A percentile compares a stretch with the other conserved stretches of the same genome.
Evolutionary conservation across 495 filamentous ascomycete genomes (phyloP).

Genomic region (Beverwykella pulmonaria): DNA sequence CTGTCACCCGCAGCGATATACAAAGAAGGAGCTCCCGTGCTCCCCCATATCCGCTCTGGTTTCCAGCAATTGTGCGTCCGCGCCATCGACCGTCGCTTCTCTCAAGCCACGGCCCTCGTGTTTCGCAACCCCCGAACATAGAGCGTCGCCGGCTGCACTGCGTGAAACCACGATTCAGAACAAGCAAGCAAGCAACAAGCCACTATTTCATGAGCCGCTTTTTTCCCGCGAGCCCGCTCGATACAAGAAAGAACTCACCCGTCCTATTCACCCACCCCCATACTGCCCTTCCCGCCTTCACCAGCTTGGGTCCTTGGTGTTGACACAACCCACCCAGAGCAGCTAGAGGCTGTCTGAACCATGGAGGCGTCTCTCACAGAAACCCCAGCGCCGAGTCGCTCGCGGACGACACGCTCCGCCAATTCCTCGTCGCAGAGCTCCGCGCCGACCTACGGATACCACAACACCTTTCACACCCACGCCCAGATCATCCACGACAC

Average conservation of each 20-base stretch:
- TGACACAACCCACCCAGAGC: background rate
- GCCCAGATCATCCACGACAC: background rate
- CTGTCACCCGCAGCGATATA: background rate
- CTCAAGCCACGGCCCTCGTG: background rate
- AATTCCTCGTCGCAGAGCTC: constrained; percentile 1
- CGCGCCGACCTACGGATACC: constrained; percentile 39
- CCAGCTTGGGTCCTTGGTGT: background rate
- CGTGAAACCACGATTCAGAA: background rate
- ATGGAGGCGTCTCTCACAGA: constrained; percentile 5
- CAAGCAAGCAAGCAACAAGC: background rate
- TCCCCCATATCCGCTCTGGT: background rate
- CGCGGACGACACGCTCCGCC: background rate
- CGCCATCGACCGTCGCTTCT: background rate
- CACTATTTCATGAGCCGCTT: constrained; percentile 19
- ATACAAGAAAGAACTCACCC: background rate
- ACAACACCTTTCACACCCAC: constrained; percentile 41
- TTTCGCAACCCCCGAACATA: background rate
- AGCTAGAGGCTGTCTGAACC: constrained; percentile 1
- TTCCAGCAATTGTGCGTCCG: background rate
- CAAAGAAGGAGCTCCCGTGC: background rate
- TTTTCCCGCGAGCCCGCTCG: constrained; percentile 12
- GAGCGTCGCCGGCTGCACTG: background rate
- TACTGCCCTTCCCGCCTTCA: background rate
- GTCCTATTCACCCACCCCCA: background rate
- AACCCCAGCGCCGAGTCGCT: constrained; percentile 1